Evolutionary conservation across 139 green algal genomes (phyloP), one percentile per base, ranked within the genome.

Genomic region (Raphidocelis subcapitata): DNA sequence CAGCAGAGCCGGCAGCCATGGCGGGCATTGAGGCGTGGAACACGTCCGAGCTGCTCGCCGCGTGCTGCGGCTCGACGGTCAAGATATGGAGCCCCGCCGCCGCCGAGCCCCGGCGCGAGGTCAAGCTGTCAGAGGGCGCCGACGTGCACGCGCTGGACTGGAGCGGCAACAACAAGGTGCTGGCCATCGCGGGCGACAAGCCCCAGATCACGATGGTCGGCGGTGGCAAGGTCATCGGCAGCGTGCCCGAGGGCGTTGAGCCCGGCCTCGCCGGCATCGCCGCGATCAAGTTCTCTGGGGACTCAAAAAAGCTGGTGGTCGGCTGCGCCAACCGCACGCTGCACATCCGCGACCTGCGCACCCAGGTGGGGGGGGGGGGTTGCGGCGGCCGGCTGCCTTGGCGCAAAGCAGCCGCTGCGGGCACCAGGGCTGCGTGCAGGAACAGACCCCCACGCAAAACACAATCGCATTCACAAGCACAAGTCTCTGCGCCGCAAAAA

Each of bases 141-240:
- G 12, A 3, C 23, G 62, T 78, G 41, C 66, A 47, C 21, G 31
- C 31, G 3, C 24, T 78, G 21, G 62, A 61, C 63, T 78, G 61
- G 32, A 65, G 46, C 35, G 29, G 10, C 26, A 78, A 78, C 72
- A 78, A 78, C 52, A 78, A 61, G 35, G 62, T 78, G 35, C 54
- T 78, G 21, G 72, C 63, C 4, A 62, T 72, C 3, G 72, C 51
- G 21, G 72, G 72, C 18, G 72, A 78, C 62, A 72, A 72, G 54
- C 35, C 47, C 51, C 62, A 72, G 28, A 56, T 78, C 15, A 10
- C 4, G n/a, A 15, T 78, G 2, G 65, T 72, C 72, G 69, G 63
- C 51, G 51, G 52, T 36, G 51, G 47, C 15, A 49, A 44, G 15
- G 5, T 24, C 12, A 46, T 78, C 23, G 51, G 72, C 16, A 8